Evolutionary conservation across 164 flowering plant species (phyloP).

Genomic region (Vitis rotundifolia): DNA sequence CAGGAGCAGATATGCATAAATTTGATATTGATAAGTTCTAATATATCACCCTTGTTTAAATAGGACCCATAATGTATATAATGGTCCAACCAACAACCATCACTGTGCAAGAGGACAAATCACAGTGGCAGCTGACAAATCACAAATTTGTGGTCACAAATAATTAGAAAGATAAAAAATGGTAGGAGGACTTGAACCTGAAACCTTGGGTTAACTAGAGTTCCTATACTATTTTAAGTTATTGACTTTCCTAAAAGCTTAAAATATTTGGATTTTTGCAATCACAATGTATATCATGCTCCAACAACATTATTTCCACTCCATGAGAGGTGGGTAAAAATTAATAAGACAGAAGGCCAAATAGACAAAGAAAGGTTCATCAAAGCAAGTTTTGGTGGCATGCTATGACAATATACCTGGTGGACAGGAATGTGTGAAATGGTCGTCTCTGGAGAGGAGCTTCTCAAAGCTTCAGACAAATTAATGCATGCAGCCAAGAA

Average conservation of each 20-base stretch:
- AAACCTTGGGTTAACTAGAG: too few species aligned
- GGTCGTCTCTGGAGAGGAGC: constrained; percentile 73
- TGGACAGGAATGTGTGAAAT: constrained; percentile 60
- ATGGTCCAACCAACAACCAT: too few species aligned
- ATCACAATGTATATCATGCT: neutral
- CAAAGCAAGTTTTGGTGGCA: neutral
- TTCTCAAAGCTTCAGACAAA: constrained; percentile 81
- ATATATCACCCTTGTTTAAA: too few species aligned
- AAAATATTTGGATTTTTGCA: neutral
- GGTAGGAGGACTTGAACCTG: too few species aligned
- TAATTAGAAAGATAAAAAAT: too few species aligned
- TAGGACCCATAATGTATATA: too few species aligned
- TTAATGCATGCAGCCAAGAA: constrained; percentile 53
- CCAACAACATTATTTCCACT: neutral
- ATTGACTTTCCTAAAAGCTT: neutral
- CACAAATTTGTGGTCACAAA: too few species aligned
- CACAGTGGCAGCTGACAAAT: too few species aligned
- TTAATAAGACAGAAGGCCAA: neutral
- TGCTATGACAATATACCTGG: constrained; percentile 30
- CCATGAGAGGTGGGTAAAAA: neutral
- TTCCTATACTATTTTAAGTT: neutral
- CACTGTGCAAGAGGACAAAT: too few species aligned
- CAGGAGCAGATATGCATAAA: too few species aligned
- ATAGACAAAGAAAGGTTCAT: neutral
- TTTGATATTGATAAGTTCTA: too few species aligned